phyloP scores from a whole-genome alignment of 768 basidiomycete genomes.

The Russula abietina region DNA sequence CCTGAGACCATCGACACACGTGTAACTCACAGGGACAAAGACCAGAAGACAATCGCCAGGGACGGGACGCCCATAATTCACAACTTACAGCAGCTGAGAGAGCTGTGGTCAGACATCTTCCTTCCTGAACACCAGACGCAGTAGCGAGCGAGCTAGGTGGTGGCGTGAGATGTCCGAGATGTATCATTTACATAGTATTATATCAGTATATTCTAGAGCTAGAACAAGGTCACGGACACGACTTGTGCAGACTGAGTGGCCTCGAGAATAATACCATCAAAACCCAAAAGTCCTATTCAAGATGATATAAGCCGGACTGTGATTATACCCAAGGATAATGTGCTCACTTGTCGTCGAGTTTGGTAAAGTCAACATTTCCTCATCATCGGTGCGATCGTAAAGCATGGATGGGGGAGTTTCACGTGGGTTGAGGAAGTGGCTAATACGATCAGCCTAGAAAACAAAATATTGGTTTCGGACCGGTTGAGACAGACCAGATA shows the following conservation, averaged over 20 bases:
- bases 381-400: constrained; percentile 72
- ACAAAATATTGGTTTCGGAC: background rate
- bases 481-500: background rate
- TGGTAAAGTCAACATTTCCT: constrained; percentile 62
- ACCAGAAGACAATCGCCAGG: constrained; percentile 34
- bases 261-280: constrained; percentile 76
- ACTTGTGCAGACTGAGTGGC: constrained; percentile 75
- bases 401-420: constrained; percentile 75
- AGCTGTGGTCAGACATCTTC: constrained; percentile 74
- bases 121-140: constrained; percentile 26
- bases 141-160: background rate
- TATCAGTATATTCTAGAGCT: constrained; percentile 3
- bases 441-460: constrained; percentile 68
- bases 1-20: constrained; percentile 56
- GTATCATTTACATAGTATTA: constrained; percentile 8
- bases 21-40: constrained; percentile 40
- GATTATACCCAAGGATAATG: background rate
- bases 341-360: constrained; percentile 62
- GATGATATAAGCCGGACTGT: constrained; percentile 9
- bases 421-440: constrained; percentile 69
- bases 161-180: background rate
- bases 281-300: constrained; percentile 54
- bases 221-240: constrained; percentile 65
- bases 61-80: constrained; percentile 49
- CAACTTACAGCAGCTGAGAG: constrained; percentile 59